Evolutionary conservation across 345 rosid species (phyloP), one percentile per base, ranked within the genome.

Genomic region (Psidium guajava): DNA sequence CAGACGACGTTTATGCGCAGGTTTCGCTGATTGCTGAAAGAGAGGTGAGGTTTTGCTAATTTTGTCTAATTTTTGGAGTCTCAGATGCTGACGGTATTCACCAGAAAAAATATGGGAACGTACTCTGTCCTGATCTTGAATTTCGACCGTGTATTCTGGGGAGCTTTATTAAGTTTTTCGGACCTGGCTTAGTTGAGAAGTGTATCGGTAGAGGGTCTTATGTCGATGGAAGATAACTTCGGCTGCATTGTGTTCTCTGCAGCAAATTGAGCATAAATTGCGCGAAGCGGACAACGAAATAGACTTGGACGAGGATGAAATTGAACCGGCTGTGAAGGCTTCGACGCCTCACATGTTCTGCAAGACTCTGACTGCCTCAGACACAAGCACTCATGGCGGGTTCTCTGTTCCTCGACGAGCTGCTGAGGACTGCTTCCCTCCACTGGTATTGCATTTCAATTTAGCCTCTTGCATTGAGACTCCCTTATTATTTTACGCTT

Each of bases 401-500:
- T 98, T 98, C 89, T 98, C 99, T 52, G 99, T 98, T 69, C 99
- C 99, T 82, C 95, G 99, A 32, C 94, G 99, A 81, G 99, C 99
- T 82, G 99, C 99, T 4, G 99, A 98, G 88, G 99, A 98, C 88
- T 98, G 99, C 92, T 98, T 98, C 90, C 98, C 98, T 85, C 98
- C 99, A 83, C 88, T 98, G 97, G 99, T 98, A 93, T 87, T 77
- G 36, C 27, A 73, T 54, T 22, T 52, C 50, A 49, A n/a, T 25
- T 82, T 75, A 52, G 61, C 84, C 44, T 56, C 84, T 40, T 14
- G 49, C n/a, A 24, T 82, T 21, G 28, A 28, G 84, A 52, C 24
- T 25, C 47, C 84, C 61, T 50, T 52, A 14, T n/a, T 27, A 10
- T 53, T 10, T 82, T 8, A 3, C 47, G 6, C 40, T 82, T 82